Base-by-base conservation (phyloP, 371 early-diverging fungal species). In the Syncephalastrum monosporum region DNA sequence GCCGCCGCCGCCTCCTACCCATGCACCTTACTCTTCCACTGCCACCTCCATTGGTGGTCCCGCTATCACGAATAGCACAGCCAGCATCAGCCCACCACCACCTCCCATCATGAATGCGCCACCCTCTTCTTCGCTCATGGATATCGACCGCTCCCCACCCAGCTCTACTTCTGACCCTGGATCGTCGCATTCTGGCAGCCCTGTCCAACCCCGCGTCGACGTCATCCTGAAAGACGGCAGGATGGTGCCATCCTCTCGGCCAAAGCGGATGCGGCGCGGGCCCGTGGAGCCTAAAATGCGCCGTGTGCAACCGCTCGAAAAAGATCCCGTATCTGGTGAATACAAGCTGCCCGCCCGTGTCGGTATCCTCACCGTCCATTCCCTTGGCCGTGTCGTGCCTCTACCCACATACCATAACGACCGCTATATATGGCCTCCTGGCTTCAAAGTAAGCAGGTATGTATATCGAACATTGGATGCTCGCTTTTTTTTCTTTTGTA, bases 391-490 rank as follows among this genome's bases (percentile, higher is more conserved):
- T 21, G 82, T 95, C 2, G 84, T 90, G 4, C 90, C 89, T 41
- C 81, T 88, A 6, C 84, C 88, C 21, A 76, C 83, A 2, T 96
- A 88, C 68, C 95, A 96, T 58, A 91, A 87, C 53, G 89, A 91
- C 53, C 86, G 93, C 6, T 94, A 96, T 57, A 92, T 96, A 41
- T 96, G 86, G 84, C 92, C 96, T 15, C 86, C 92, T 21, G 96
- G 96, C 5, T 96, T 88, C 68, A 83, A 67, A 53, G 75, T 82
- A 5, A 76, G 74, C 69, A 66, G 81, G 75, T 75, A 69, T 43
- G 43, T 23, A 10, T 15, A 23, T 13, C 50, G 25, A 49, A 49
- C 19, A 21, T 21, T 21, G 21, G 2, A 21, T 0, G 21, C 21
- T 21, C 21, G 21, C 21, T 21, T 17, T 52, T 29, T 15, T 52